A percentile compares a stretch with the other conserved stretches of the same genome.
phyloP scores from a whole-genome alignment of 73 alveolate genomes.

The Paramecium pentaurelia region DNA sequence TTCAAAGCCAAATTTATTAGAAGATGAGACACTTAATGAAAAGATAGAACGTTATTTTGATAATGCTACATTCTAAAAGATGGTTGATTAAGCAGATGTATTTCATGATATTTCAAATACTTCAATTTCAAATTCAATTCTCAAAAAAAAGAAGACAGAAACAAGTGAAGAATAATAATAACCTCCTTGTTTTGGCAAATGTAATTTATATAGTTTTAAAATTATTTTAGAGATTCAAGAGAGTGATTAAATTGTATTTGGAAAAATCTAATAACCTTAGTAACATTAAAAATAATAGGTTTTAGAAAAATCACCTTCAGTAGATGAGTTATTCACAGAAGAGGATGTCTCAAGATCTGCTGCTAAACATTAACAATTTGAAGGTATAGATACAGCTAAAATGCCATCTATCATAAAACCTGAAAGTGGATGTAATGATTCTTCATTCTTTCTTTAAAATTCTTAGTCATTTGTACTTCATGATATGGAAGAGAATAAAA shows the following conservation, averaged over 20 bases:
- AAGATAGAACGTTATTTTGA: constrained; percentile 76
- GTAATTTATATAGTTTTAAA: background rate
- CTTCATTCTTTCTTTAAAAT: constrained; percentile 65
- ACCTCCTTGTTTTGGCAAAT: constrained; percentile 46
- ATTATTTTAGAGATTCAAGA: background rate
- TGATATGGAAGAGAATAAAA: constrained; percentile 71
- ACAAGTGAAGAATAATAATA: constrained; percentile 28
- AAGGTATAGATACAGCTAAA: constrained; percentile 63
- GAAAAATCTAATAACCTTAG: background rate
- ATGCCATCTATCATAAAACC: constrained; percentile 74
- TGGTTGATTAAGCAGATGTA: constrained; percentile 86
- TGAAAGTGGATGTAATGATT: constrained; percentile 60
- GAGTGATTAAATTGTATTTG: constrained; percentile 32
- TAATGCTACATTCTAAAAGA: constrained; percentile 80
- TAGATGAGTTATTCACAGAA: constrained; percentile 27
- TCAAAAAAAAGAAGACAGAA: constrained; percentile 25
- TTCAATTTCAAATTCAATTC: constrained; percentile 25
- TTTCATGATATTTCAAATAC: constrained; percentile 44
- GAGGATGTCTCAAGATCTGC: constrained; percentile 49
- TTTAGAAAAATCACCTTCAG: constrained; percentile 21
- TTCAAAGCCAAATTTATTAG: constrained; percentile 72
- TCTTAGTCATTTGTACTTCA: constrained; percentile 53
- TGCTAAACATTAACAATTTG: constrained; percentile 64
- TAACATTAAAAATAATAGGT: constrained; percentile 3
- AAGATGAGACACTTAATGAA: constrained; percentile 72